Conservation (phyloP, 129 eudicot species). For the Chrysanthemum makinoi region DNA sequence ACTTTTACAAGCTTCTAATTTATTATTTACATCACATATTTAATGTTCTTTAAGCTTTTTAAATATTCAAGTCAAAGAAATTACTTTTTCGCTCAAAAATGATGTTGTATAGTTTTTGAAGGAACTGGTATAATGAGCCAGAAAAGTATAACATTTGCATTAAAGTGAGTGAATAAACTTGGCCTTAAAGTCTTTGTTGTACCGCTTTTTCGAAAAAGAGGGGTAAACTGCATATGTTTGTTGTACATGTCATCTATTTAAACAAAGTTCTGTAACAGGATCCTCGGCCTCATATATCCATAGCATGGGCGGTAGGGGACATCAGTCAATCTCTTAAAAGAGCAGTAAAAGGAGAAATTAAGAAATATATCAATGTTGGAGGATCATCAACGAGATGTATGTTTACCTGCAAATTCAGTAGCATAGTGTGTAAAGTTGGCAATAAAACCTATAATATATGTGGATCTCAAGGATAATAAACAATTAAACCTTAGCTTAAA, state of each 20-base stretch:
- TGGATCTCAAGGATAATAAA: conserved; percentile 48
- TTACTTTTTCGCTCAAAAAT: background rate
- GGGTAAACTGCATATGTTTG: background rate
- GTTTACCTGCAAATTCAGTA: conserved; percentile 67
- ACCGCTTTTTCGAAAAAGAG: background rate
- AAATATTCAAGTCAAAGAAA: background rate
- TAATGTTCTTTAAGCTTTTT: too few species aligned
- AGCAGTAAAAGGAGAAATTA: conserved; percentile 56
- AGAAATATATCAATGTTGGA: conserved; percentile 38
- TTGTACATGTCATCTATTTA: background rate
- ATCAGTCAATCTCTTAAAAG: conserved; percentile 54
- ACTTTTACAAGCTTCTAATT: conserved; percentile 7
- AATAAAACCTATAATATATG: conserved; percentile 60
- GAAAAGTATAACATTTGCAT: background rate
- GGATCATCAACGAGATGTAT: conserved; percentile 39
- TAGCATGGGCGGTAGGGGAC: conserved; percentile 86
- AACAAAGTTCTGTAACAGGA: conserved; percentile 41
- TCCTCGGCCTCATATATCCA: conserved; percentile 93
- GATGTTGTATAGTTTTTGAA: background rate
- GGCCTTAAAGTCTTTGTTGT: background rate
- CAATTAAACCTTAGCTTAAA: conserved; percentile 34
- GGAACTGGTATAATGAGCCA: background rate
- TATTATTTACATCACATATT: background rate
- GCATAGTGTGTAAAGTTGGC: conserved; percentile 71
- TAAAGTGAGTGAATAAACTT: conserved; percentile 1